phyloP scores from a whole-genome alignment of 1,139 yeast species.

The Candida sanyaensis region DNA sequence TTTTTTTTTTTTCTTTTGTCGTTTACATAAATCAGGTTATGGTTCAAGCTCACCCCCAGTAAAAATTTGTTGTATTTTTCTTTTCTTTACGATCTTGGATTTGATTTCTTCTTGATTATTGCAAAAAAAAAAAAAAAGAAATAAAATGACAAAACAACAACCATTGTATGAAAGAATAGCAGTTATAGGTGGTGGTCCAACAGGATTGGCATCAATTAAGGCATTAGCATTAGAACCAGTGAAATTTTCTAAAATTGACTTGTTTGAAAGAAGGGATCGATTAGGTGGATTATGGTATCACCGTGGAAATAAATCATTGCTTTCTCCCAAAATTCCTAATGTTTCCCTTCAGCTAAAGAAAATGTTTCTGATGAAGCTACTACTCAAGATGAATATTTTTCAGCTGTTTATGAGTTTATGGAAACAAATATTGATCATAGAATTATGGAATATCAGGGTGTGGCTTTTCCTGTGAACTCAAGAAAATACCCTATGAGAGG shows the following conservation, averaged over 20 bases:
- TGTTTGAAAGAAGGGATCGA: conserved; percentile 42
- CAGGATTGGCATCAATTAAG: conserved; percentile 52
- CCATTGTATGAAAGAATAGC: conserved; percentile 34
- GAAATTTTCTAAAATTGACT: conserved; percentile 31
- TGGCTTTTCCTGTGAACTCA: conserved; percentile 32
- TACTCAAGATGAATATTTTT: conserved; percentile 22
- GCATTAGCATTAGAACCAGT: conserved; percentile 44
- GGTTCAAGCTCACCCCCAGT: too few relatives aligned
- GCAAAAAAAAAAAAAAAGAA: background rate
- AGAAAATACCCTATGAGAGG: conserved; percentile 37
- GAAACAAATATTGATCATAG: conserved; percentile 48
- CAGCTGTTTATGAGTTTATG: conserved; percentile 49
- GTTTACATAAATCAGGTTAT: too few relatives aligned
- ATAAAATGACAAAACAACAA: conserved; percentile 8
- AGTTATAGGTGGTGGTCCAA: conserved; percentile 55
- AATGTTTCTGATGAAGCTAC: conserved; percentile 10
- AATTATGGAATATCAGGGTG: conserved; percentile 44
- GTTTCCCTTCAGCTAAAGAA: conserved; percentile 16
- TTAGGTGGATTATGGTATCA: conserved; percentile 56
- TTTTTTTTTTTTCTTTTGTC: background rate
- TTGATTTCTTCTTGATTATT: background rate
- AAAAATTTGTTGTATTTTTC: too few relatives aligned
- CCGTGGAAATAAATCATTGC: conserved; percentile 25
- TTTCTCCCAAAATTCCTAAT: conserved; percentile 27
- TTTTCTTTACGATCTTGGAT: background rate